A percentile compares a stretch with the other conserved stretches of the same genome.
These are phyloP conservation scores for Ogataea parapolymorpha DNA, from an alignment of 805 yeast species.

Conservation along the genomic window DNA sequence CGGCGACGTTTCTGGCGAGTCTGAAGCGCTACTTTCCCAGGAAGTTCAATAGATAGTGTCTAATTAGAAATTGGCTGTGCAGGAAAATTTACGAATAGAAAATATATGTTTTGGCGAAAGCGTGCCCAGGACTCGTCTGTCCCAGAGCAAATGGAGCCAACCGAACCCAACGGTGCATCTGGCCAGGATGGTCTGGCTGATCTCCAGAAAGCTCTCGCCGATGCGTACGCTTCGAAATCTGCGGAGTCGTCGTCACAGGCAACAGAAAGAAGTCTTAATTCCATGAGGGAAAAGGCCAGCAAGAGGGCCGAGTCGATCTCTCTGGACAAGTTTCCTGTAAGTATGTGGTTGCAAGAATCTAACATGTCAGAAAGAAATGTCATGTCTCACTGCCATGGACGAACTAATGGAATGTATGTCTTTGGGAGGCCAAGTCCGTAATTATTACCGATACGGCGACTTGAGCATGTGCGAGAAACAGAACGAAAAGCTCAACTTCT, in stretches of 20 bases:
- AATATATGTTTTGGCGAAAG: conserved; percentile 8
- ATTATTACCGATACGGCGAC: conserved; percentile 81
- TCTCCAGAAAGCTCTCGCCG: conserved; percentile 17
- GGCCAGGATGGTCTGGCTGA: conserved; percentile 10
- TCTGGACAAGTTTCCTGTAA: conserved; percentile 31
- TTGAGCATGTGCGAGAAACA: conserved; percentile 68
- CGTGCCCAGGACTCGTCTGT: not conserved
- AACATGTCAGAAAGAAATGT: conserved; percentile 41
- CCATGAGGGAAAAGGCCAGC: conserved; percentile 30
- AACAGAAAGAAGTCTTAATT: conserved; percentile 1
- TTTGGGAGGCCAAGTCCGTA: conserved; percentile 82
- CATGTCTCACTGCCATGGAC: conserved; percentile 80
- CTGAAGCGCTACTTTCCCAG: not conserved
- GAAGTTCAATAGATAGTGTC: conserved; percentile 6
- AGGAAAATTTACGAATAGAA: not conserved
- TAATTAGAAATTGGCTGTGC: conserved; percentile 7
- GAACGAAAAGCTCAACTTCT: conserved; percentile 75
- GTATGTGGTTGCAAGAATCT: conserved; percentile 15
- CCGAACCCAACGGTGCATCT: not conserved
- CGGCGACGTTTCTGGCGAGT: conserved; percentile 19
- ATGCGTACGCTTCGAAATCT: conserved; percentile 24
- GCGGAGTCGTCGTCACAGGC: conserved; percentile 12
- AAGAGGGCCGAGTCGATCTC: conserved; percentile 27
- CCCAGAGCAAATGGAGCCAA: not conserved
- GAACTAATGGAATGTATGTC: conserved; percentile 85